Base-by-base conservation (phyloP, 1,284 basidiomycete genomes). In the Cryptococcus jaspeensis region DNA sequence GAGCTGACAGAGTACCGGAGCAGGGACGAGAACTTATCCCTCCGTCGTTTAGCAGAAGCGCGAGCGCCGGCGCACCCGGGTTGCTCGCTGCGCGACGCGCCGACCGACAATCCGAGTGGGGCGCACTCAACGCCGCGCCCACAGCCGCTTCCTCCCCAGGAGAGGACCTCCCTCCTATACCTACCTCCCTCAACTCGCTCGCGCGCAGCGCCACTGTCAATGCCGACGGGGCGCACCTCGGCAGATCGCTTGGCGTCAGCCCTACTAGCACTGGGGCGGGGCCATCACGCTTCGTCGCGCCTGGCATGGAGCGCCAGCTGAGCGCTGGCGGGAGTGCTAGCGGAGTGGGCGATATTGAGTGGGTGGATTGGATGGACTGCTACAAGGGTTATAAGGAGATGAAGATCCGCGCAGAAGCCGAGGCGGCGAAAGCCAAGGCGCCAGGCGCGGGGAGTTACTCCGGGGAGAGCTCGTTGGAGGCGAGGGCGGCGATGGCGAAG, bases 341-440 rank as follows among this genome's bases (percentile, higher is more conserved):
- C 11, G 48, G 48, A 8, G 60, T 77, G 11, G 69, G 72, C 11
- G 81, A 81, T 37, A 80, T 83, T 53, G 82, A 83, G 61, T 83
- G 82, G 82, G 80, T 83, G 32, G 82, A 83, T 62, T 83, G 82
- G 82, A 73, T 82, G 52, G 82, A 83, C 65, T 81, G 81, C 63
- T 83, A 83, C 66, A 79, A 81, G 52, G 74, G 77, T 55, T 79
- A 81, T 75, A 83, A 83, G 66, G 80, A 81, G 49, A 81, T 80
- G 48, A 83, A 83, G 69, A 74, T 83, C 36, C 64, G 76, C 28
- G 78, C 80, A 0, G 66, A 69, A 18, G 62, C 64, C 5, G 55
- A 63, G 44, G 28, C 52, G 22, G 63, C 59, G 12, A 58, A 54
- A 42, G 23, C 36, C 16, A 56, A 51, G 40, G 25, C 50, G 20